phyloP scores from a whole-genome alignment of 495 filamentous ascomycete species.

The Extremus antarcticus region DNA sequence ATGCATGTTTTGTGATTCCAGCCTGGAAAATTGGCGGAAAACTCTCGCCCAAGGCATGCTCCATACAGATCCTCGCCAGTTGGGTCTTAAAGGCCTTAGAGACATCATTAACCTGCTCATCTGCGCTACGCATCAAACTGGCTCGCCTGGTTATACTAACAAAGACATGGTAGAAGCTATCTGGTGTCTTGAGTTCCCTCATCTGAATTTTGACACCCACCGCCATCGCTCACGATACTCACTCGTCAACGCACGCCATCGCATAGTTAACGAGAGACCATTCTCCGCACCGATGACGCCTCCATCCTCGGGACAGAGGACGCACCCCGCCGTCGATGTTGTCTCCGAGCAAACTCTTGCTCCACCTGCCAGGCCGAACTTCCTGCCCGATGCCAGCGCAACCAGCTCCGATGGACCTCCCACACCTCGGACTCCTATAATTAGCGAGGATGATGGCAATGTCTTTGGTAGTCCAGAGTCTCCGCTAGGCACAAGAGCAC shows the following conservation, averaged over 20 bases:
- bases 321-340: background rate
- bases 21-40: too few species aligned
- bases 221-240: background rate
- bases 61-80: too few species aligned
- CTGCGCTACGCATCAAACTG: background rate
- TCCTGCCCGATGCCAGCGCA: background rate
- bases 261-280: background rate
- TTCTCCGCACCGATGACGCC: background rate
- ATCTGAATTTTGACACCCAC: background rate
- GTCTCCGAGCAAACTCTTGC: background rate
- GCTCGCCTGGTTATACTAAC: background rate
- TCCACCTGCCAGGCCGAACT: background rate
- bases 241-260: background rate
- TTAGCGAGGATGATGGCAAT: background rate
- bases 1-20: background rate
- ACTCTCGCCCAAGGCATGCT: too few species aligned
- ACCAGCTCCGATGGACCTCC: too few species aligned
- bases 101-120: background rate
- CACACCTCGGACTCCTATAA: too few species aligned
- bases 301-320: background rate
- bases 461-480: background rate
- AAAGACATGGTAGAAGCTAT: background rate
- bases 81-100: too few species aligned
- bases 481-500: background rate
- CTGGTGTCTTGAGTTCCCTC: background rate